Evolutionary conservation across 164 flowering plant genomes (phyloP).

Genomic region (Akebia trifoliata): DNA sequence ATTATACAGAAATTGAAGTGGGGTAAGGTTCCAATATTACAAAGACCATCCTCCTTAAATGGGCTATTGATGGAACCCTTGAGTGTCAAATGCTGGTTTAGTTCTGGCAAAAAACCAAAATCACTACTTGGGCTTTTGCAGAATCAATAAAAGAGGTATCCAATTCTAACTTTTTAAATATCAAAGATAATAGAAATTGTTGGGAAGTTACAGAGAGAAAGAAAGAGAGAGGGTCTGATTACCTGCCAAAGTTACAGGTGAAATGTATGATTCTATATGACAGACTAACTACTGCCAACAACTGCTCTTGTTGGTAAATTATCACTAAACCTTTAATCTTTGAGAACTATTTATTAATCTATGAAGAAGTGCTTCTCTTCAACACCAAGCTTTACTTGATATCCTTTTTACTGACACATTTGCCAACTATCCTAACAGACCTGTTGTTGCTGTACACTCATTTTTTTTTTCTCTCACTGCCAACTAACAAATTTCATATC

Average conservation of each 20-base stretch:
- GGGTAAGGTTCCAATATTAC: slow-evolving; percentile 6
- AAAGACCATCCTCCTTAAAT: slow-evolving; percentile 21
- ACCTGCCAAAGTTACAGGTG: slow-evolving; percentile 54
- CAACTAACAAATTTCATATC: slow-evolving; percentile 45
- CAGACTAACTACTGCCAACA: slow-evolving; percentile 57
- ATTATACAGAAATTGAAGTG: slow-evolving; percentile 28
- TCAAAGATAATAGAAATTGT: slow-evolving; percentile 11
- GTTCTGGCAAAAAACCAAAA: slow-evolving; percentile 28
- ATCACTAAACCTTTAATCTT: no score
- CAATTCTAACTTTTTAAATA: slow-evolving; percentile 24
- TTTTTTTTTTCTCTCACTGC: slow-evolving; percentile 50
- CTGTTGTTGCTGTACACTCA: slow-evolving; percentile 80
- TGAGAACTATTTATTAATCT: no score
- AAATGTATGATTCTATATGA: slow-evolving; percentile 49
- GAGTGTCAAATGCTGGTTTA: slow-evolving; percentile 49
- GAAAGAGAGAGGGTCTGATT: slow-evolving; percentile 21
- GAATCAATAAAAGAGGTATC: slow-evolving; percentile 39
- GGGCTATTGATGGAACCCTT: slow-evolving; percentile 22
- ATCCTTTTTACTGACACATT: slow-evolving; percentile 80
- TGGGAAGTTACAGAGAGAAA: slow-evolving; percentile 16
- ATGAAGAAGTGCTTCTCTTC: no score
- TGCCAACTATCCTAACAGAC: slow-evolving; percentile 64
- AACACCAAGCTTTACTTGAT: slow-evolving; percentile 51
- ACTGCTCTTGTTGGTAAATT: slow-evolving; percentile 65
- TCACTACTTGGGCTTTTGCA: slow-evolving; percentile 46